Conservation (phyloP, 2,329 filamentous ascomycete genomes). For the Plectosphaerella sp. region DNA sequence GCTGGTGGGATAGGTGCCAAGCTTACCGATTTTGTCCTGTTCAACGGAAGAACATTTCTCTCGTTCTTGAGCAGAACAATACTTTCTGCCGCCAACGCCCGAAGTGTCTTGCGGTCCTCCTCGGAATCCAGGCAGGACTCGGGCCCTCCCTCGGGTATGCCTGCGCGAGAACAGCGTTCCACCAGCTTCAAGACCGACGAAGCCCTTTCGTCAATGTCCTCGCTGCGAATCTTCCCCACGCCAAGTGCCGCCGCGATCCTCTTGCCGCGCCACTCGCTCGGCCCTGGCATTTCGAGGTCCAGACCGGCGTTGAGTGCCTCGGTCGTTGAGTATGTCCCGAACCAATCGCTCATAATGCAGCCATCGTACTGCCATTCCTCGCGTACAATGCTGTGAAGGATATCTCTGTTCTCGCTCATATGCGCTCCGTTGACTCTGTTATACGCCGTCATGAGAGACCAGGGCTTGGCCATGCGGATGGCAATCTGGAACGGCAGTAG, state of each 20-base stretch:
- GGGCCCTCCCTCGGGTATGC: constrained; percentile 50
- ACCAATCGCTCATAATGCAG: constrained; percentile 29
- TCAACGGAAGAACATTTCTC: constrained; percentile 56
- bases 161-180: constrained; percentile 38
- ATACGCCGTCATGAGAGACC: constrained; percentile 42
- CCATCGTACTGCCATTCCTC: constrained; percentile 28
- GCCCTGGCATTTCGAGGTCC: constrained; percentile 37
- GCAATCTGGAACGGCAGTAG: constrained; percentile 29
- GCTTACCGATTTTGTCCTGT: constrained; percentile 52
- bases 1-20: not conserved
- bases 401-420: constrained; percentile 13
- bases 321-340: constrained; percentile 23
- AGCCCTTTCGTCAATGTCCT: constrained; percentile 10
- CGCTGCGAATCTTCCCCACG: constrained; percentile 7
- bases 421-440: constrained; percentile 37
- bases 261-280: constrained; percentile 28
- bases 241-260: constrained; percentile 13
- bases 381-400: constrained; percentile 19
- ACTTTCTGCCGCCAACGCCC: constrained; percentile 38
- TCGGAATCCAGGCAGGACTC: constrained; percentile 53
- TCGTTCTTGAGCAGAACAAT: constrained; percentile 74
- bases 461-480: constrained; percentile 33
- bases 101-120: constrained; percentile 59
- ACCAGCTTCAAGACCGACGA: constrained; percentile 10
- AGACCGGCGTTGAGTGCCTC: constrained; percentile 22